These are phyloP conservation scores for Cutaneotrichosporon daszewskae DNA, from an alignment of 1,284 basidiomycete species.

Conservation along the genomic window DNA sequence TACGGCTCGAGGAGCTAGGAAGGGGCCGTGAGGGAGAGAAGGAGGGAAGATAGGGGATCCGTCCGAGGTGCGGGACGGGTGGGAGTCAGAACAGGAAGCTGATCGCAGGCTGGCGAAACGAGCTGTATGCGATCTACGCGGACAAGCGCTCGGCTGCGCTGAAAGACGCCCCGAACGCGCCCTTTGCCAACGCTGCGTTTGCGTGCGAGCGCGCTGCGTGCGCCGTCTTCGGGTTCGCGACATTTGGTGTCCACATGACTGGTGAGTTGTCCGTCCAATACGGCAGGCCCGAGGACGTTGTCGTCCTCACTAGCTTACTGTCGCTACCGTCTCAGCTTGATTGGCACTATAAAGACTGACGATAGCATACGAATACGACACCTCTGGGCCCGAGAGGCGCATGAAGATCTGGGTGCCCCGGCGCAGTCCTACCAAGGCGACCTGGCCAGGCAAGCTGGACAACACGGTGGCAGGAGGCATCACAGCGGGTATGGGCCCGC, in stretches of 20 bases:
- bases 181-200: conserved; percentile 63
- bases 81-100: neutral
- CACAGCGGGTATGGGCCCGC: conserved; percentile 62
- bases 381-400: conserved; percentile 37
- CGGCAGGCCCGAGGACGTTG: no score
- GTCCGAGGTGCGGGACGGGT: no score
- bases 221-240: conserved; percentile 80
- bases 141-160: conserved; percentile 55
- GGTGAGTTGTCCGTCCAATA: conserved; percentile 21
- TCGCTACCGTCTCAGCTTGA: neutral
- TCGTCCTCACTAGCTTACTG: no score
- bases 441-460: conserved; percentile 52
- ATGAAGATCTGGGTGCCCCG: conserved; percentile 80
- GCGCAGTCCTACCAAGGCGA: conserved; percentile 77
- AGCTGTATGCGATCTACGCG: conserved; percentile 74
- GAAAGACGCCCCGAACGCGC: conserved; percentile 12
- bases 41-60: neutral
- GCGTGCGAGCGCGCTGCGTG: conserved; percentile 76
- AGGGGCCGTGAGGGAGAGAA: neutral
- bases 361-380: conserved; percentile 41
- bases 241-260: conserved; percentile 56
- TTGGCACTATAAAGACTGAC: conserved; percentile 1
- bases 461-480: conserved; percentile 54
- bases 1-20: neutral
- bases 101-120: conserved; percentile 66